A percentile compares a stretch with the other conserved stretches of the same genome.
Evolutionary conservation across 768 basidiomycete genomes (phyloP).

Genomic region (Hypsizygus marmoreus): DNA sequence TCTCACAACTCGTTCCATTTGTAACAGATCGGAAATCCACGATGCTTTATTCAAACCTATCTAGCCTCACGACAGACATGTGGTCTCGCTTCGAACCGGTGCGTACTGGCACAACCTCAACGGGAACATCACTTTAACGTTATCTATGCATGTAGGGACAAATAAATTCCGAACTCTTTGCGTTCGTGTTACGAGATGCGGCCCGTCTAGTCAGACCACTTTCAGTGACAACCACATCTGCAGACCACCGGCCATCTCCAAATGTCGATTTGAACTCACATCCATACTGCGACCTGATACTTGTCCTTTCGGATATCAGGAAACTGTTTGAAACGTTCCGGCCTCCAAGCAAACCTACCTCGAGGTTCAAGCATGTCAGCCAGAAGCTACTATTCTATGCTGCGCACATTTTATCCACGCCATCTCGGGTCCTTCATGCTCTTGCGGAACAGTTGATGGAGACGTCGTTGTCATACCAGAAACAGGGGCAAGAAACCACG

Average conservation of each 20-base stretch:
- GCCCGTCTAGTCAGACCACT: constrained; percentile 53
- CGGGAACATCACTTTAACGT: not conserved
- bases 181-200: constrained; percentile 59
- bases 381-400: constrained; percentile 75
- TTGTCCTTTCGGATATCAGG: constrained; percentile 58
- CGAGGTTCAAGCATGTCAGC: constrained; percentile 38
- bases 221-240: constrained; percentile 29
- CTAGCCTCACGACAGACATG: constrained; percentile 57
- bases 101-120: constrained; percentile 2
- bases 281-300: constrained; percentile 41
- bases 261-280: constrained; percentile 32
- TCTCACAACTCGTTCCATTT: constrained; percentile 65
- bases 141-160: constrained; percentile 28
- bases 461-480: constrained; percentile 24
- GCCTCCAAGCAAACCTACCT: not conserved
- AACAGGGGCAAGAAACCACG: constrained; percentile 15
- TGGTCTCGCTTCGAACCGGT: constrained; percentile 68
- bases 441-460: constrained; percentile 44
- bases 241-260: constrained; percentile 11
- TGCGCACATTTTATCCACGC: constrained; percentile 56
- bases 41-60: constrained; percentile 50
- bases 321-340: constrained; percentile 36
- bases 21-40: constrained; percentile 60
- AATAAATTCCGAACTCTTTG: constrained; percentile 43
- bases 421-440: constrained; percentile 38